These are phyloP conservation scores for Suillus subalutaceus DNA, from an alignment of 768 basidiomycete species.

Conservation along the genomic window DNA sequence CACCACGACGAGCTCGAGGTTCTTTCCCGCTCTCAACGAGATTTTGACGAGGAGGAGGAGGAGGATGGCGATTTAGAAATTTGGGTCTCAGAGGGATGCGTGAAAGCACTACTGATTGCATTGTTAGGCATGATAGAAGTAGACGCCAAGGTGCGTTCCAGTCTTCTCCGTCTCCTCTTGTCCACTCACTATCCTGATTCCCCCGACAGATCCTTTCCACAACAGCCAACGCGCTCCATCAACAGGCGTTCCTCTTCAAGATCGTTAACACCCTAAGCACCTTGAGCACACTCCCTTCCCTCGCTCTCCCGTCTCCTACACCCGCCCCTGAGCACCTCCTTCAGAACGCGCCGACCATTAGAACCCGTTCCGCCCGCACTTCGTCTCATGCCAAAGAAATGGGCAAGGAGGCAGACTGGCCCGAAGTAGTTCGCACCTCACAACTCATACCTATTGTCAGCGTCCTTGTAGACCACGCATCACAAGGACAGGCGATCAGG, in stretches of 20 bases:
- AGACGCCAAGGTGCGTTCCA: constrained; percentile 33
- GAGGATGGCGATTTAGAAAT: constrained; percentile 40
- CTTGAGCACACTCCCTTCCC: constrained; percentile 31
- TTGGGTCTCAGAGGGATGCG: constrained; percentile 71
- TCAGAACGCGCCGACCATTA: constrained; percentile 38
- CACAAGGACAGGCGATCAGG: constrained; percentile 50
- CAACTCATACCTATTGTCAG: constrained; percentile 71
- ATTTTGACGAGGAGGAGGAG: constrained; percentile 41
- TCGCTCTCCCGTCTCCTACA: constrained; percentile 65
- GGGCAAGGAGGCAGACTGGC: background rate
- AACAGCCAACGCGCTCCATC: constrained; percentile 1
- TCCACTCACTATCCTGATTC: background rate
- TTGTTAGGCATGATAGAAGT: constrained; percentile 57
- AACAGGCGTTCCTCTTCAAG: background rate
- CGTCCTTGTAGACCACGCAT: constrained; percentile 55
- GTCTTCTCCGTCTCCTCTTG: background rate
- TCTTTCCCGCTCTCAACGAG: constrained; percentile 38
- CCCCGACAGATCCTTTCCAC: background rate
- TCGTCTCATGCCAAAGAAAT: constrained; percentile 29
- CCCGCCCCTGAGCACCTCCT: constrained; percentile 29
- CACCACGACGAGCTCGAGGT: constrained; percentile 69
- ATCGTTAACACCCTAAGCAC: constrained; percentile 12
- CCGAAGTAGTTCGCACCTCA: constrained; percentile 42
- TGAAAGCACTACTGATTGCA: constrained; percentile 64
- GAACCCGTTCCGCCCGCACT: constrained; percentile 49